Percentiles rank a stretch among this genome's conserved stretches.
Conservation (phyloP, 208 protist species). For the Wallacemonas sp. region DNA sequence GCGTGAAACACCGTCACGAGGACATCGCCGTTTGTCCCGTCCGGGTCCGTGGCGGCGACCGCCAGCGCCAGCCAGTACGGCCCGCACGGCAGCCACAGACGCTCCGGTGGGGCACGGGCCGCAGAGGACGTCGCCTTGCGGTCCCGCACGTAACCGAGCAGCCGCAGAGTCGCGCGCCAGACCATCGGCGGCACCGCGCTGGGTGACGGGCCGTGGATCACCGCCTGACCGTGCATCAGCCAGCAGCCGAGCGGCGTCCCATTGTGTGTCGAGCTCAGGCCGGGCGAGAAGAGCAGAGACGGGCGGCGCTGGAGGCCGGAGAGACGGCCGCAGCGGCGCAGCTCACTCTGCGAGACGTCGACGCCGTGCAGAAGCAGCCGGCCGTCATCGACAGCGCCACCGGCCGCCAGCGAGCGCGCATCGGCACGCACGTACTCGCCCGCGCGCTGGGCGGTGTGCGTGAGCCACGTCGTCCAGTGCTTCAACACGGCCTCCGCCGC, state of each 20-base stretch:
- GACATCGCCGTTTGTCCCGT: slow-evolving; percentile 8
- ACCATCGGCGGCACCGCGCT: neutral
- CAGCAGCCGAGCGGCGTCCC: neutral
- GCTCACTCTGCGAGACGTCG: neutral
- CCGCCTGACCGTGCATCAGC: slow-evolving; percentile 6
- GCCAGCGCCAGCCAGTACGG: slow-evolving; percentile 9
- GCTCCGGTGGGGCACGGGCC: neutral
- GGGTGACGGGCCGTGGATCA: neutral
- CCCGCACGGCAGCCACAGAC: slow-evolving; percentile 9
- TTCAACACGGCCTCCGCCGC: neutral
- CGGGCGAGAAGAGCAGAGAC: neutral
- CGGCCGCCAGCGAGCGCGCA: neutral
- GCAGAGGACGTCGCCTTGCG: neutral
- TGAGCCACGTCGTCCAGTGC: slow-evolving; percentile 2
- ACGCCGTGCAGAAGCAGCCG: slow-evolving; percentile 1
- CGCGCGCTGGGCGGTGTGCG: neutral
- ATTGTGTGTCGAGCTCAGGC: neutral
- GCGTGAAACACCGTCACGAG: slow-evolving; percentile 7
- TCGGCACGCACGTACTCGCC: neutral
- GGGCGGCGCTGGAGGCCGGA: neutral
- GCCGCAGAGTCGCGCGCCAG: neutral
- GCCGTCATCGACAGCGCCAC: neutral
- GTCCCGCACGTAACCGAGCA: slow-evolving; percentile 9
- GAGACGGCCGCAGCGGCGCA: neutral
- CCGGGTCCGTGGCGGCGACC: slow-evolving; percentile 4